phyloP scores from a whole-genome alignment of 2,329 filamentous ascomycete species.

The Diaporthe sp. region DNA sequence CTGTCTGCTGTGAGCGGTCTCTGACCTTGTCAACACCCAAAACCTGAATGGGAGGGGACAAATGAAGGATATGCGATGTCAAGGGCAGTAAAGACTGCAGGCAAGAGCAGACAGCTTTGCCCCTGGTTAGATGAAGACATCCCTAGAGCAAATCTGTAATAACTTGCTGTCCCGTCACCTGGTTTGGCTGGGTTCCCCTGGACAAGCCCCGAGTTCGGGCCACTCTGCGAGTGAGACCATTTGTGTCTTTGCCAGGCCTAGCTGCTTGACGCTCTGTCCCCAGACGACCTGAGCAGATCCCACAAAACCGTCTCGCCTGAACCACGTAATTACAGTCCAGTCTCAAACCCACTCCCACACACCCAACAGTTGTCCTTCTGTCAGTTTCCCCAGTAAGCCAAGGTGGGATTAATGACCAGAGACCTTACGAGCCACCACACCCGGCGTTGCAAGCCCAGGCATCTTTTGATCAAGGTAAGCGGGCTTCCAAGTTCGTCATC shows the following conservation, averaged over 20 bases:
- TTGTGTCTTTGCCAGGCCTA: background rate
- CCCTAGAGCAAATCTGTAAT: background rate
- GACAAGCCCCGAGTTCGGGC: conserved; percentile 8
- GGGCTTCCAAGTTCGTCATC: background rate
- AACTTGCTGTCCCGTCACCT: background rate
- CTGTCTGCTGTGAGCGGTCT: background rate
- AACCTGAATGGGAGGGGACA: background rate
- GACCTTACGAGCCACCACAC: background rate
- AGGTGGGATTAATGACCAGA: background rate
- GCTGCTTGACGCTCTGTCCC: background rate
- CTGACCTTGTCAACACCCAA: background rate
- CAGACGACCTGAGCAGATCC: background rate
- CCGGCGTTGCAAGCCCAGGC: background rate
- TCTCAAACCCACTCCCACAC: too few species aligned
- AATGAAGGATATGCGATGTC: background rate
- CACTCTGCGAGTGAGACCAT: background rate
- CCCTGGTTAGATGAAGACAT: background rate
- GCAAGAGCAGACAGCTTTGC: background rate
- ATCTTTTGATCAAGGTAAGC: background rate
- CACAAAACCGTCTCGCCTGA: background rate
- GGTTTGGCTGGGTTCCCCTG: background rate
- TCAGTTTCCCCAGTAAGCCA: background rate
- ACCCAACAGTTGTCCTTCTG: background rate
- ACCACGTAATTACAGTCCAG: background rate
- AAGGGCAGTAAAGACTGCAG: background rate